Percentiles rank a stretch among this genome's conserved stretches.
These are phyloP conservation scores for Epithemia pelagica DNA, from an alignment of 108 stramenopile species.

Conservation along the genomic window DNA sequence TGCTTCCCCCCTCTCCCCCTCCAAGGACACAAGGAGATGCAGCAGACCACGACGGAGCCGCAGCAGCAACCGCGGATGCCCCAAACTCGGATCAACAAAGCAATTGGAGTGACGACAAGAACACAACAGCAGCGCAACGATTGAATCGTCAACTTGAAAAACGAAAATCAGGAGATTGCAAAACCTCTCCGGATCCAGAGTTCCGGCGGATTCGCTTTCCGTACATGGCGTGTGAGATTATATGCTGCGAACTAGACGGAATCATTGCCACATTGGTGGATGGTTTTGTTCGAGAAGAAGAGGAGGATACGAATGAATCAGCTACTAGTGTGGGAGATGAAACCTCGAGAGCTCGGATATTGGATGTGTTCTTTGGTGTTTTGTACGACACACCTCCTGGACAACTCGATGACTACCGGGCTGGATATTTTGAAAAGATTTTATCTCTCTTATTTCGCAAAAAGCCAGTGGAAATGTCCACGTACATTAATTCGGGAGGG, in stretches of 20 bases:
- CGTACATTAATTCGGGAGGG: conserved; percentile 58
- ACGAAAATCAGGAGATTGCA: conserved; percentile 4
- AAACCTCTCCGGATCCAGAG: conserved; percentile 21
- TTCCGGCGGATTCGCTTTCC: conserved; percentile 67
- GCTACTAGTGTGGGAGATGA: neutral
- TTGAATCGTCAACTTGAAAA: conserved; percentile 1
- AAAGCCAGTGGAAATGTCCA: conserved; percentile 43
- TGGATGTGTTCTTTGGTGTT: conserved; percentile 75
- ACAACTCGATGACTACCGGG: conserved; percentile 79
- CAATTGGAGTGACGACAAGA: conserved; percentile 4
- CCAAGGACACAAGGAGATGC: neutral
- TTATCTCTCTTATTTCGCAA: conserved; percentile 68
- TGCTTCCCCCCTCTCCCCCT: conserved; percentile 13
- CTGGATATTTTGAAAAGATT: conserved; percentile 94
- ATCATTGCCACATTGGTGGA: conserved; percentile 75
- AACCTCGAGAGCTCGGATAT: conserved; percentile 6
- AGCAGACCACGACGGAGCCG: neutral
- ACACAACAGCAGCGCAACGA: conserved; percentile 1
- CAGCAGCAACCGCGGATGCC: conserved; percentile 4
- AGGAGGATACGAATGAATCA: neutral
- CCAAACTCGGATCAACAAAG: neutral
- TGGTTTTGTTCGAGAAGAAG: conserved; percentile 28
- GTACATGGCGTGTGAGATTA: conserved; percentile 95
- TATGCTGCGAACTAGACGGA: conserved; percentile 87
- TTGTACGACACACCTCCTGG: conserved; percentile 62